Conservation (phyloP, 768 basidiomycete genomes). For the Dictyophora rubrovolvata region DNA sequence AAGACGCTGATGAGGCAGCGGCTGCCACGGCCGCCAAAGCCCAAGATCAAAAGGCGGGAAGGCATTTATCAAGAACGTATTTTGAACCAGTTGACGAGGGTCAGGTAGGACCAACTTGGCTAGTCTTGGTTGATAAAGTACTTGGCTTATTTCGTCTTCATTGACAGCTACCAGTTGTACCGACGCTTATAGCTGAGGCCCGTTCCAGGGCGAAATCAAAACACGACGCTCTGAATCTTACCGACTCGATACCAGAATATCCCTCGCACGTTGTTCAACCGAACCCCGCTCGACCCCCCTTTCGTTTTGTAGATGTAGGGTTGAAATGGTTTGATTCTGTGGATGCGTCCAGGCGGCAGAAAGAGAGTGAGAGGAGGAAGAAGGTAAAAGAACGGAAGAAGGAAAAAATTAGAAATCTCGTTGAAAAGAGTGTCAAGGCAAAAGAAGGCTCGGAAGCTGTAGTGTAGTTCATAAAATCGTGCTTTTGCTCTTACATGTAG, state of each 20-base stretch:
- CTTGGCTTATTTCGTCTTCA: conserved; percentile 2
- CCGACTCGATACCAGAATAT: conserved; percentile 11
- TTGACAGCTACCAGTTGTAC: conserved; percentile 51
- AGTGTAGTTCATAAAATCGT: not conserved
- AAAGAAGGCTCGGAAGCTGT: not conserved
- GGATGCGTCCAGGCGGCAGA: conserved; percentile 40
- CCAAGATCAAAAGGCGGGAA: conserved; percentile 44
- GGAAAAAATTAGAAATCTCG: not conserved
- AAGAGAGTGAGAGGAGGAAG: conserved; percentile 39
- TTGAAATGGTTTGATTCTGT: conserved; percentile 54
- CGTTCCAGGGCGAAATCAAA: conserved; percentile 26
- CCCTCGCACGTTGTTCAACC: conserved; percentile 4
- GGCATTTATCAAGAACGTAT: conserved; percentile 56
- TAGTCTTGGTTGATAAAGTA: not conserved
- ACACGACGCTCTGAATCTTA: conserved; percentile 27
- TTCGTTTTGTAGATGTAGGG: conserved; percentile 68
- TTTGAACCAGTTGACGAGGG: conserved; percentile 75
- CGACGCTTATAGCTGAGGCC: conserved; percentile 42
- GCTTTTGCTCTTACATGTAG: too few species aligned
- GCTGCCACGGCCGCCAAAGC: conserved; percentile 35
- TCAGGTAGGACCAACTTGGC: conserved; percentile 33
- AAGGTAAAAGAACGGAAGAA: conserved; percentile 22
- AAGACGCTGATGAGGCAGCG: conserved; percentile 43
- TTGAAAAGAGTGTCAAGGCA: not conserved
- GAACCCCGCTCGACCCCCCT: conserved; percentile 30